These are phyloP conservation scores for Neopestalotiopsis sp. DNA, from an alignment of 2,329 filamentous ascomycete species.

Conservation along the genomic window DNA sequence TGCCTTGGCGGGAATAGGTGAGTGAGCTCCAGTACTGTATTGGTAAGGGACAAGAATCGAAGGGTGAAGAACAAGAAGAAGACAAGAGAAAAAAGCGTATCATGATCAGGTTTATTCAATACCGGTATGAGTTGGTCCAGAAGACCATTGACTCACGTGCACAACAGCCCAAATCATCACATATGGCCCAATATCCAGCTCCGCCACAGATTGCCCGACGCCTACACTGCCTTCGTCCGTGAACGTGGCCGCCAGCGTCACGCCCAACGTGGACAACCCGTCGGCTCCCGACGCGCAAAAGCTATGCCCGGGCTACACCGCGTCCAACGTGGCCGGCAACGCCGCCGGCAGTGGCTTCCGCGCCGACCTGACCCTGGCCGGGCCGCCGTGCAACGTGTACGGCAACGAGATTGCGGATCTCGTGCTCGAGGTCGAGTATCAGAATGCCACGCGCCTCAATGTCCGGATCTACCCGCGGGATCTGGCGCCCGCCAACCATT, in stretches of 20 bases:
- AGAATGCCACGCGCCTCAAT: conserved; percentile 68
- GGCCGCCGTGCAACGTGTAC: conserved; percentile 75
- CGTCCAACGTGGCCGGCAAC: conserved; percentile 61
- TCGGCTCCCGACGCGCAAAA: conserved; percentile 65
- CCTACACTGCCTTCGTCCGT: not conserved
- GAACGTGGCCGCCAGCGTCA: conserved; percentile 32
- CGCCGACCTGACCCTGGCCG: conserved; percentile 73
- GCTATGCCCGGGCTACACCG: conserved; percentile 72
- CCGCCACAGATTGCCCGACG: conserved; percentile 4
- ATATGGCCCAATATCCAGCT: not conserved
- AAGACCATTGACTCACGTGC: not conserved
- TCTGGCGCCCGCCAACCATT: conserved; percentile 63
- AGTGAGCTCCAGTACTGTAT: not conserved
- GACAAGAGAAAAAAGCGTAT: not conserved
- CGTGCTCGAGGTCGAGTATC: conserved; percentile 70
- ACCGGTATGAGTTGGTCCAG: no score
- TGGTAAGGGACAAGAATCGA: not conserved
- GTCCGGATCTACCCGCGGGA: conserved; percentile 74
- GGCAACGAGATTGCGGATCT: conserved; percentile 75
- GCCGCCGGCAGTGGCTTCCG: conserved; percentile 56
- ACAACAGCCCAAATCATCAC: conserved; percentile 1
- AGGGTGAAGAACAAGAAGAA: not conserved
- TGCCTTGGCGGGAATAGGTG: not conserved
- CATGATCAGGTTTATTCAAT: no score
- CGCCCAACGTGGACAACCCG: conserved; percentile 70